These are phyloP conservation scores for Vanrija humicola DNA, from an alignment of 1,284 basidiomycete species.

Conservation along the genomic window DNA sequence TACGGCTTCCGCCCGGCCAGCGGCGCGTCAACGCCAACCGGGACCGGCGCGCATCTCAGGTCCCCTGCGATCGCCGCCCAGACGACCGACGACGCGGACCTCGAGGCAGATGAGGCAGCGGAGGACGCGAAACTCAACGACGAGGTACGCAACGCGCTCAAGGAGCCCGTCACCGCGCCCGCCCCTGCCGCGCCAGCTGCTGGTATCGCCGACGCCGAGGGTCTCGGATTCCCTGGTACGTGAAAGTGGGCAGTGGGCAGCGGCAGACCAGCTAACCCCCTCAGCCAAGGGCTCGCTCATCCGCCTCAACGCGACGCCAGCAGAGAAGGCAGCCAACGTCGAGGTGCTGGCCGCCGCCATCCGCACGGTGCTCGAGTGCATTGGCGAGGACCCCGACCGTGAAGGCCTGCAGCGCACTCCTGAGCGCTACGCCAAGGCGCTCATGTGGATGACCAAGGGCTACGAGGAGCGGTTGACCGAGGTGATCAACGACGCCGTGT, in stretches of 20 bases:
- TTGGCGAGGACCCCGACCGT: constrained; percentile 95
- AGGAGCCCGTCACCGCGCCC: neutral
- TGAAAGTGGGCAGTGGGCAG: constrained; percentile 2
- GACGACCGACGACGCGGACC: constrained; percentile 1
- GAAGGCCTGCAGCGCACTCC: constrained; percentile 89
- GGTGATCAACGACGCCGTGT: constrained; percentile 97
- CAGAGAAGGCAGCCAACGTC: constrained; percentile 68
- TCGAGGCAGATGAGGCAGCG: constrained; percentile 1
- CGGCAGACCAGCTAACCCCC: neutral
- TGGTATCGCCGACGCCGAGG: constrained; percentile 73
- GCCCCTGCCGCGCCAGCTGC: constrained; percentile 21
- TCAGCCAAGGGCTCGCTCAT: constrained; percentile 84
- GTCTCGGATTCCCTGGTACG: constrained; percentile 89
- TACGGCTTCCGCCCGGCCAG: constrained; percentile 73
- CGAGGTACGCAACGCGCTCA: constrained; percentile 14
- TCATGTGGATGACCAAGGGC: constrained; percentile 99
- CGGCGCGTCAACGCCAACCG: constrained; percentile 59
- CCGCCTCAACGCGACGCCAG: constrained; percentile 71
- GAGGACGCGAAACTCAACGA: constrained; percentile 17
- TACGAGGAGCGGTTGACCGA: constrained; percentile 94
- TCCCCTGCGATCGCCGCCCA: constrained; percentile 1
- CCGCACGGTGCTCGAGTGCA: constrained; percentile 88
- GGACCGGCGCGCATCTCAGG: neutral
- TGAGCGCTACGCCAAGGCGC: constrained; percentile 91
- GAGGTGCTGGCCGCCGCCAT: constrained; percentile 78